Evolutionary conservation across 495 filamentous ascomycete genomes (phyloP).

Genomic region (Eremomyces bilateralis): DNA sequence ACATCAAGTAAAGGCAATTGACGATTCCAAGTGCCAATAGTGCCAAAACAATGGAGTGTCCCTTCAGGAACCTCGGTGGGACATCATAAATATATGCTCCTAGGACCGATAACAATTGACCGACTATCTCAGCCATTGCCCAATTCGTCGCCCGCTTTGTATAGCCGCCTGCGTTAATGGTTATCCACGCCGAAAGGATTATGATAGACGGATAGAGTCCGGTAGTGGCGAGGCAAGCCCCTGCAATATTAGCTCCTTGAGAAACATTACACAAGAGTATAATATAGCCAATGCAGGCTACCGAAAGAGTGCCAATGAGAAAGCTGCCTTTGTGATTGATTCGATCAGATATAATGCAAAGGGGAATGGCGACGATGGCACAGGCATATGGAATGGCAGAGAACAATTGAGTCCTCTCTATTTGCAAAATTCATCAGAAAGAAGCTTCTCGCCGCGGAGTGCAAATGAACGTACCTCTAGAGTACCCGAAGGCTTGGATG

Average conservation of each 20-base stretch:
- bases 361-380: neutral
- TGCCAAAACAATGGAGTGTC: neutral
- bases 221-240: neutral
- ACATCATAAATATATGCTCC: neutral
- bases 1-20: too few relatives aligned
- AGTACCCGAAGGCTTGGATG: neutral
- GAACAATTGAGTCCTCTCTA: neutral
- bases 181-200: neutral
- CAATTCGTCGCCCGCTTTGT: neutral
- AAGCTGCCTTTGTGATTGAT: neutral
- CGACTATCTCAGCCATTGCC: neutral
- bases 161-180: neutral
- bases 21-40: neutral
- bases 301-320: neutral
- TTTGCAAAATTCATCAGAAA: neutral
- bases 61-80: neutral
- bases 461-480: neutral
- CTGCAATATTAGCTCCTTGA: neutral
- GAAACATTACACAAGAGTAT: neutral
- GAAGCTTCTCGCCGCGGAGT: neutral
- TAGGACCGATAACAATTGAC: neutral
- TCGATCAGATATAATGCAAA: neutral
- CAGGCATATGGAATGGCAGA: neutral
- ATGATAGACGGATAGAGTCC: neutral
- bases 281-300: neutral